A percentile compares a stretch with the other conserved stretches of the same genome.
Evolutionary conservation across 257 asterid genomes (phyloP).

Genomic region (Solanum appendiculatum): DNA sequence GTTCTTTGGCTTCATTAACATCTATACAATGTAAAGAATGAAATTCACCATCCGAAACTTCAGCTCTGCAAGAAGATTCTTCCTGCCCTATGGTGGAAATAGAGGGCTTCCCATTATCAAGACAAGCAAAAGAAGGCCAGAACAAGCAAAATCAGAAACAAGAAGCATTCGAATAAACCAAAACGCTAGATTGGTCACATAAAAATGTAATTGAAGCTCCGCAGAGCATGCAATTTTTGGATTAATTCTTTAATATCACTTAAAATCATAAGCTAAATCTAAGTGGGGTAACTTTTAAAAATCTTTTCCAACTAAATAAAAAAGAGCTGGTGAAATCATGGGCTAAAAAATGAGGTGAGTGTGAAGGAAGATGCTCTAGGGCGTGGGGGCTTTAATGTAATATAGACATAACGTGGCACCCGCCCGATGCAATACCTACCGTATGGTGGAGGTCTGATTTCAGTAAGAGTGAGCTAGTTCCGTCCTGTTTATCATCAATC

Average conservation of each 20-base stretch:
- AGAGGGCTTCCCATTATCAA: conserved; percentile 2
- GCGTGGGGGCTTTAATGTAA: background rate
- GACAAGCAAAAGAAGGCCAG: background rate
- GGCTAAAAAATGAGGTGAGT: background rate
- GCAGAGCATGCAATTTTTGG: background rate
- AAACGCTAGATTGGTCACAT: background rate
- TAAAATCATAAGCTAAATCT: background rate
- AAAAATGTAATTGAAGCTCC: background rate
- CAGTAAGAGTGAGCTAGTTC: background rate
- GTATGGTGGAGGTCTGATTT: background rate
- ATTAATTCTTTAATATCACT: background rate
- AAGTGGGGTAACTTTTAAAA: background rate
- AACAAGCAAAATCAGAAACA: background rate
- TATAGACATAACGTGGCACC: background rate
- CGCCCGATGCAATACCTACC: background rate
- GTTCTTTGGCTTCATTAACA: background rate
- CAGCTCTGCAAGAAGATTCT: conserved; percentile 11
- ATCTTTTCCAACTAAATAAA: background rate
- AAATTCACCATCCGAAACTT: background rate
- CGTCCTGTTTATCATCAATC: background rate
- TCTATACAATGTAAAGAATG: conserved; percentile 11
- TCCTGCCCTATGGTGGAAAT: conserved; percentile 1
- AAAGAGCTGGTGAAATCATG: background rate
- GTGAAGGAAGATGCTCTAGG: background rate
- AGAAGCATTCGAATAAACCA: background rate